phyloP scores from a whole-genome alignment of 352 stramenopile genomes.

The Globisporangium spiculum region DNA sequence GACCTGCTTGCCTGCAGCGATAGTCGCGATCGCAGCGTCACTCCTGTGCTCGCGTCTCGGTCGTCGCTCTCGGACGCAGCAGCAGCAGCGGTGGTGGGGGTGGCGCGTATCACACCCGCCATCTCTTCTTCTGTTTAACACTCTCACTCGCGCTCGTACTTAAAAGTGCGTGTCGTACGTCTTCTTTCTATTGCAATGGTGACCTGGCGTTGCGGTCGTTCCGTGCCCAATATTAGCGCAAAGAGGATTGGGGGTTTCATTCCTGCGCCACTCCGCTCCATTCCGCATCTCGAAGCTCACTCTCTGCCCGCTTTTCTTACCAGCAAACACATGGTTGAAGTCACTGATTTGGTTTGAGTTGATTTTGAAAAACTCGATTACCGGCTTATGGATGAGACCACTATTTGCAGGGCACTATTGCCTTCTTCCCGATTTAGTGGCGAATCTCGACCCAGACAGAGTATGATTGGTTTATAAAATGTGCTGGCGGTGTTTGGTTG shows the following conservation, averaged over 20 bases:
- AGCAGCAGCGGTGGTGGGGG: too few relatives aligned
- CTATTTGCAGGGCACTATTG: not conserved
- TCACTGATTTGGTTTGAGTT: too few relatives aligned
- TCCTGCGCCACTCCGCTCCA: not conserved
- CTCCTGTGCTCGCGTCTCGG: not conserved
- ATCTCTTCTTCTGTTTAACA: not conserved
- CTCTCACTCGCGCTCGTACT: not conserved
- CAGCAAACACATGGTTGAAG: not conserved
- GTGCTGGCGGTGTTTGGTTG: not conserved
- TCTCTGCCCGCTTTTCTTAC: not conserved
- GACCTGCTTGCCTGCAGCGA: constrained; percentile 14
- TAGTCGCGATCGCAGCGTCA: constrained; percentile 2
- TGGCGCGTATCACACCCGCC: constrained; percentile 3
- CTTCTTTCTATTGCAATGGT: not conserved
- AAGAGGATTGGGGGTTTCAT: not conserved
- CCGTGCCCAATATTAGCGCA: not conserved
- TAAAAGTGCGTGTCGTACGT: not conserved
- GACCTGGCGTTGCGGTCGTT: not conserved
- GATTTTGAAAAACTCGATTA: too few relatives aligned
- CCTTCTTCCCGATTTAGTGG: not conserved
- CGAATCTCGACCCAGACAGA: not conserved
- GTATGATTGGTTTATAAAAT: not conserved
- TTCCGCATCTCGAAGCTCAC: not conserved
- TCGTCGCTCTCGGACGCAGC: not conserved
- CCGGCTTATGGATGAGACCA: not conserved